A percentile compares a stretch with the other conserved stretches of the same genome.
Conservation (phyloP, 805 yeast genomes). For the Saturnispora hagleri region DNA sequence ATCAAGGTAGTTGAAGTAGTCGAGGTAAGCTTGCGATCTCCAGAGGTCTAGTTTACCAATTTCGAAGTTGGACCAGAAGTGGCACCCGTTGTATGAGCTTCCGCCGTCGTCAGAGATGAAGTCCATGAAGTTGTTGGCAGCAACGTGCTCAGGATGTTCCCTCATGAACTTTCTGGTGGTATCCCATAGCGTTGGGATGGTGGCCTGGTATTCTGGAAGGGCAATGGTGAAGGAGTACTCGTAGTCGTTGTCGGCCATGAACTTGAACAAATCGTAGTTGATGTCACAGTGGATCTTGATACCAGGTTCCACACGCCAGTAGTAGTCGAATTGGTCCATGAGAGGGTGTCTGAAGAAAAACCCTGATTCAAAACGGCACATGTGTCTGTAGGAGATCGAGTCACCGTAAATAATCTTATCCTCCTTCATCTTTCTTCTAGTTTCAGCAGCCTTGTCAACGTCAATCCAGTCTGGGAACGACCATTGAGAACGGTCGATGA, state of each 20-base stretch:
- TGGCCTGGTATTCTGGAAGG: conserved; percentile 61
- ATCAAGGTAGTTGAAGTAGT: conserved; percentile 69
- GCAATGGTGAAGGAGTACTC: conserved; percentile 73
- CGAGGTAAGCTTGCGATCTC: conserved; percentile 60
- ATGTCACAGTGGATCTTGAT: conserved; percentile 75
- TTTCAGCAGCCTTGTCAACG: conserved; percentile 50
- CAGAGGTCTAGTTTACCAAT: conserved; percentile 66
- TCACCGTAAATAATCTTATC: conserved; percentile 54
- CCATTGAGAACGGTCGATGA: conserved; percentile 83
- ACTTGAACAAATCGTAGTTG: conserved; percentile 71
- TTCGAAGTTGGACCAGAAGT: conserved; percentile 89
- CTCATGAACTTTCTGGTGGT: conserved; percentile 53
- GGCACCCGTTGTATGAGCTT: conserved; percentile 66
- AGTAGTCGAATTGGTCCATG: conserved; percentile 71
- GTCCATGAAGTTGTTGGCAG: conserved; percentile 53
- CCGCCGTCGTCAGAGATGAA: conserved; percentile 69
- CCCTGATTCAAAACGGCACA: conserved; percentile 90
- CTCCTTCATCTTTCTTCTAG: conserved; percentile 44
- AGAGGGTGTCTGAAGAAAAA: conserved; percentile 75
- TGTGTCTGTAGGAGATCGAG: conserved; percentile 67
- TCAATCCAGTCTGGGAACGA: conserved; percentile 80
- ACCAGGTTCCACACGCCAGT: conserved; percentile 94
- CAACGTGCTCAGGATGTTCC: conserved; percentile 50
- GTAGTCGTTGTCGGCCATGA: conserved; percentile 69
- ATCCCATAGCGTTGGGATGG: conserved; percentile 72